phyloP scores from a whole-genome alignment of 2,329 filamentous ascomycete species.

The Penicillium sp. region DNA sequence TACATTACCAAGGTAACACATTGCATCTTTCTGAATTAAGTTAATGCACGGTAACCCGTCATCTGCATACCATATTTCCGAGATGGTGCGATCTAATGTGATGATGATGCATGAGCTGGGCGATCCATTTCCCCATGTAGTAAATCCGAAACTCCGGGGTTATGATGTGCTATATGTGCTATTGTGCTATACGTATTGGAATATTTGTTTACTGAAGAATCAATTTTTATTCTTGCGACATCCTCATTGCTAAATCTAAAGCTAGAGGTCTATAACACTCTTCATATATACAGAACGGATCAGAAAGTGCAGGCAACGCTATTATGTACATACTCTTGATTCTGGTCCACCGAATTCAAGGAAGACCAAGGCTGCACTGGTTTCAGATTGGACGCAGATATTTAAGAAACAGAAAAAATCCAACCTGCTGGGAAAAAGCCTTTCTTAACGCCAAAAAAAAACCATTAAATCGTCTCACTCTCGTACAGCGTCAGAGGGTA shows the following conservation, averaged over 20 bases:
- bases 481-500: conserved; percentile 3
- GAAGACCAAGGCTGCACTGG: not conserved
- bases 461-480: conserved; percentile 15
- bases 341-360: conserved; percentile 2
- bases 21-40: not conserved
- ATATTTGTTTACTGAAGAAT: no score
- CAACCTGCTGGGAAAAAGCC: conserved; percentile 4
- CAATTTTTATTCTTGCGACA: not conserved
- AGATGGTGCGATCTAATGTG: conserved; percentile 17
- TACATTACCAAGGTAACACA: not conserved
- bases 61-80: conserved; percentile 1
- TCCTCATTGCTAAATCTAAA: not conserved
- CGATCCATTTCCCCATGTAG: conserved; percentile 7
- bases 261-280: not conserved
- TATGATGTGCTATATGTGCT: not conserved
- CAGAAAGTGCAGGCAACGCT: not conserved
- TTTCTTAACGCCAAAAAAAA: conserved; percentile 12
- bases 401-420: not conserved
- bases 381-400: not conserved
- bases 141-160: conserved; percentile 2
- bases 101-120: conserved; percentile 11
- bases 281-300: not conserved
- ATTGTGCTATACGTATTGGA: not conserved
- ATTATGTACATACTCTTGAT: not conserved
- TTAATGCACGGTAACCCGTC: not conserved